Evolutionary conservation across 2,329 filamentous ascomycete species (phyloP).

Genomic region (Diplodia intermedia): DNA sequence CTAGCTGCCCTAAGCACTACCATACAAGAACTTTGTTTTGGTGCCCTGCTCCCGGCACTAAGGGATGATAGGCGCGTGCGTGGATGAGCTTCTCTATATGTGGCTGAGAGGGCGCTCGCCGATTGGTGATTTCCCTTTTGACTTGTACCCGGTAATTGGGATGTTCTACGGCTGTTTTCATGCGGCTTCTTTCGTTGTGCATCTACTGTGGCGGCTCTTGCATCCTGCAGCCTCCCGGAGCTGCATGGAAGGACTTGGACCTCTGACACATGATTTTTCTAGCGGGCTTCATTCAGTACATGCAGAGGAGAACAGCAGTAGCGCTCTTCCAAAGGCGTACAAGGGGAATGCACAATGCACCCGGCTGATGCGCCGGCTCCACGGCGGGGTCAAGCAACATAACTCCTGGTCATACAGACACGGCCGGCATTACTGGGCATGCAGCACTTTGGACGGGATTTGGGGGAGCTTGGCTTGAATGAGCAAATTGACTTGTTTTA

Average conservation of each 20-base stretch:
- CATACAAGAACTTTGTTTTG: background rate
- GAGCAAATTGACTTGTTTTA: constrained; percentile 25
- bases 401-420: constrained; percentile 5
- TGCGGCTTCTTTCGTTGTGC: constrained; percentile 1
- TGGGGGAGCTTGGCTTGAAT: constrained; percentile 26
- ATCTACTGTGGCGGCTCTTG: background rate
- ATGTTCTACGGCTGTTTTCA: background rate
- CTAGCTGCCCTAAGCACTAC: constrained; percentile 11
- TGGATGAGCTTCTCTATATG: background rate
- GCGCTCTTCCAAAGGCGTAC: background rate
- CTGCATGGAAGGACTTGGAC: background rate
- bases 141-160: background rate
- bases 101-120: background rate
- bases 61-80: background rate
- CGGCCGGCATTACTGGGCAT: constrained; percentile 13
- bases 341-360: background rate
- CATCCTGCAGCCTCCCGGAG: background rate
- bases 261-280: background rate
- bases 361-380: background rate
- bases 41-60: constrained; percentile 1
- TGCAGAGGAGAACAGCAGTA: background rate
- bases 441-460: constrained; percentile 22
- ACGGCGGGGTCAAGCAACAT: background rate
- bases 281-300: background rate
- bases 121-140: background rate